Evolutionary conservation across 352 stramenopile genomes (phyloP).

Genomic region (Elongisporangium senticosum): DNA sequence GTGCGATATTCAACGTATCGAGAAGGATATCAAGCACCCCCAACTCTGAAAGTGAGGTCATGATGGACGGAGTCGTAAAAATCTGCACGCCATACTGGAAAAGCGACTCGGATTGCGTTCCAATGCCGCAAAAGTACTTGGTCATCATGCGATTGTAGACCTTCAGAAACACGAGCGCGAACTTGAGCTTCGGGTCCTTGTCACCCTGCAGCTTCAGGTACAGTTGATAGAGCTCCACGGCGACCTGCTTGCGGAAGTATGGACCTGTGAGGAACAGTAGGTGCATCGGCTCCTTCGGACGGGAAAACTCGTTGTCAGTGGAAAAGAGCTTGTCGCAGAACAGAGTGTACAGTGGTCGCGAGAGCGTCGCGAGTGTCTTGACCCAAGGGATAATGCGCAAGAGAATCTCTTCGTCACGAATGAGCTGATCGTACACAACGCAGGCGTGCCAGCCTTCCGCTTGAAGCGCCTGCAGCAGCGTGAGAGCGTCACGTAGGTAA

Average conservation of each 20-base stretch:
- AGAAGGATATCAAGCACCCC: slow-evolving; percentile 72
- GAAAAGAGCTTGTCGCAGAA: slow-evolving; percentile 74
- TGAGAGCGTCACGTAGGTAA: slow-evolving; percentile 48
- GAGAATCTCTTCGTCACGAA: slow-evolving; percentile 66
- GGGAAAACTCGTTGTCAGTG: slow-evolving; percentile 16
- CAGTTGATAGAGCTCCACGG: slow-evolving; percentile 89
- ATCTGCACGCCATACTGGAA: slow-evolving; percentile 93
- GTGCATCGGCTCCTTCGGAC: slow-evolving; percentile 70
- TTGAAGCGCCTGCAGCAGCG: slow-evolving; percentile 76
- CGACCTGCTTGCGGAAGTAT: slow-evolving; percentile 93
- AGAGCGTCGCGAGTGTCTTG: slow-evolving; percentile 53
- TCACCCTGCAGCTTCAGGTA: slow-evolving; percentile 94
- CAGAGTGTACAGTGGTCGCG: slow-evolving; percentile 48
- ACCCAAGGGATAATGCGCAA: slow-evolving; percentile 71
- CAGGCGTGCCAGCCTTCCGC: slow-evolving; percentile 81
- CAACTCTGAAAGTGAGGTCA: slow-evolving; percentile 50
- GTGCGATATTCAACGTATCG: slow-evolving; percentile 66
- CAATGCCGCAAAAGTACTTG: slow-evolving; percentile 88
- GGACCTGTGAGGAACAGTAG: slow-evolving; percentile 92
- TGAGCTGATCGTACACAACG: slow-evolving; percentile 62
- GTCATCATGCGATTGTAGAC: slow-evolving; percentile 83
- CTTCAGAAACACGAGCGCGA: slow-evolving; percentile 83
- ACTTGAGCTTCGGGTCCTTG: slow-evolving; percentile 92
- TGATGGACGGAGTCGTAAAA: slow-evolving; percentile 90
- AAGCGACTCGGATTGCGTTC: slow-evolving; percentile 85